Percentiles rank a stretch among this genome's conserved stretches.
phyloP scores from a whole-genome alignment of 1,284 basidiomycete genomes.

The Limonomyces culmigenus region DNA sequence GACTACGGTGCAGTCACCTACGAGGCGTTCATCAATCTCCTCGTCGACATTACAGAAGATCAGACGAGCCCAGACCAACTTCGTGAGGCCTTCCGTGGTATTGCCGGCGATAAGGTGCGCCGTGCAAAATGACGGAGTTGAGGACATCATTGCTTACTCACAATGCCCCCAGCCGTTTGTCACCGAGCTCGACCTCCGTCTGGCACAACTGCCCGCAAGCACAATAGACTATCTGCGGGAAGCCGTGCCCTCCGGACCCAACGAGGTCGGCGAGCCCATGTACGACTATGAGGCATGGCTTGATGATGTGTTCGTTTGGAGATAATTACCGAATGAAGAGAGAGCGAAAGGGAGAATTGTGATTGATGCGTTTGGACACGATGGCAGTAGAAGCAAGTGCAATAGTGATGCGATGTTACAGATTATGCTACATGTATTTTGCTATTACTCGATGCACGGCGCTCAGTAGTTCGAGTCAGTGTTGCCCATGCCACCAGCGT shows the following conservation, averaged over 20 bases:
- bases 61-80: slow-evolving; percentile 88
- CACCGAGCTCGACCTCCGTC: slow-evolving; percentile 82
- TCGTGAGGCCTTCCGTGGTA: slow-evolving; percentile 83
- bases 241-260: slow-evolving; percentile 42
- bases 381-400: no score
- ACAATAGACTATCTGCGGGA: slow-evolving; percentile 75
- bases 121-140: slow-evolving; percentile 2
- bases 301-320: slow-evolving; percentile 46
- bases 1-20: slow-evolving; percentile 85
- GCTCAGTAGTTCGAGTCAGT: no score
- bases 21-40: slow-evolving; percentile 87
- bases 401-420: no score
- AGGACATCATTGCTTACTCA: slow-evolving; percentile 4
- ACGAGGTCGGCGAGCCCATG: slow-evolving; percentile 41
- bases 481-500: no score
- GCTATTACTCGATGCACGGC: no score
- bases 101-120: slow-evolving; percentile 78
- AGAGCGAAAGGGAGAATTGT: no score
- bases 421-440: no score
- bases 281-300: slow-evolving; percentile 71
- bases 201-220: slow-evolving; percentile 68
- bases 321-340: background rate
- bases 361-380: no score
- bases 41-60: slow-evolving; percentile 93
- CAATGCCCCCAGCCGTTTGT: slow-evolving; percentile 56